Percentiles rank a stretch among this genome's conserved stretches.
Conservation (phyloP, 2,329 filamentous ascomycete genomes). For the Pseudogymnoascus sp. region DNA sequence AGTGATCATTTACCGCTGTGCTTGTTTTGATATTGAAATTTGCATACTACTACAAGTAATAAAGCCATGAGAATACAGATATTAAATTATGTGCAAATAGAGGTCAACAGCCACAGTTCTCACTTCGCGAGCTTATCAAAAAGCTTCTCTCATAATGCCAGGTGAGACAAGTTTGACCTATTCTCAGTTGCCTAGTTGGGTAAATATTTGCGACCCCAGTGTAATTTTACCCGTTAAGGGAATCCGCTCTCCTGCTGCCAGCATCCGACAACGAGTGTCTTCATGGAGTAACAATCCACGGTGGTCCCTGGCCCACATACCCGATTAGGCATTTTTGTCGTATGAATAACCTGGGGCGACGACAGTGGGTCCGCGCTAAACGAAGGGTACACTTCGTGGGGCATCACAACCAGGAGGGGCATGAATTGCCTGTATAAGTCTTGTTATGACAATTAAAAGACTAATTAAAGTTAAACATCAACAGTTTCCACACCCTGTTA, state of each 20-base stretch:
- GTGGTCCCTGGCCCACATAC: conserved; percentile 1
- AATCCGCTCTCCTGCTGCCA: background rate
- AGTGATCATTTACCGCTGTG: too few relatives aligned
- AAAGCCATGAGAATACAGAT: background rate
- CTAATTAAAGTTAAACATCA: background rate
- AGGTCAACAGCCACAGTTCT: background rate
- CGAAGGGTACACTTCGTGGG: background rate
- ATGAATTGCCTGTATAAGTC: background rate
- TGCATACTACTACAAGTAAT: background rate
- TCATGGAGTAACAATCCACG: background rate
- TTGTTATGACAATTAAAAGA: background rate
- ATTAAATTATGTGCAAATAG: background rate
- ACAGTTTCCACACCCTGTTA: background rate
- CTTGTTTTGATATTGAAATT: background rate
- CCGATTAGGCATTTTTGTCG: background rate
- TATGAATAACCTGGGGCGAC: background rate
- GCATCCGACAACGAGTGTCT: background rate
- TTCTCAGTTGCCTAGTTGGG: background rate
- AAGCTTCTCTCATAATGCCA: background rate
- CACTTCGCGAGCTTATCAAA: background rate
- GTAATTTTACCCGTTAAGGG: background rate
- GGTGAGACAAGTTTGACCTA: background rate
- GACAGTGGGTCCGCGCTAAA: background rate
- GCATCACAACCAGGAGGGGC: background rate
- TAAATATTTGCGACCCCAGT: background rate